Percentiles rank a stretch among this genome's conserved stretches.
Conservation (phyloP, 148 eudicot species). For the Vaccinium myrtillus region DNA sequence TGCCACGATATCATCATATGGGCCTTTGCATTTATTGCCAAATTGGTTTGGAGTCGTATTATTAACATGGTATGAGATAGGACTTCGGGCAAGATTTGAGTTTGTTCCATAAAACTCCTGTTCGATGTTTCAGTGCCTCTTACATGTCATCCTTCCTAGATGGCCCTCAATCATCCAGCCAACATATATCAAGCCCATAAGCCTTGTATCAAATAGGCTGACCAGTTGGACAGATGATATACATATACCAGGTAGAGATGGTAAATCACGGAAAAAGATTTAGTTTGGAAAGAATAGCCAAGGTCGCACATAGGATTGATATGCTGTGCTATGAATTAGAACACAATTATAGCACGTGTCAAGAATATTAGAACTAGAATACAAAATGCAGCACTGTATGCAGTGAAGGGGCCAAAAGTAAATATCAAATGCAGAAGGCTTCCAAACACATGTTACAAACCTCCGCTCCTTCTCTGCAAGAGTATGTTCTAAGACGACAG, state of each 20-base stretch:
- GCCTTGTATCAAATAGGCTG: background rate
- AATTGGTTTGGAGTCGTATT: background rate
- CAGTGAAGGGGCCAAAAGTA: background rate
- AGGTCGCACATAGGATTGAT: background rate
- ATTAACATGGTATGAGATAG: background rate
- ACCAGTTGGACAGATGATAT: background rate
- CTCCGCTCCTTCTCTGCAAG: constrained; percentile 99
- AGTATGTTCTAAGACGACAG: constrained; percentile 83
- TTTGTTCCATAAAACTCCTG: background rate
- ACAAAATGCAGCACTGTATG: background rate
- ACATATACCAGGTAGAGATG: background rate
- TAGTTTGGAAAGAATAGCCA: background rate
- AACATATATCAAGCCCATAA: background rate
- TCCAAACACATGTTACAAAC: constrained; percentile 27
- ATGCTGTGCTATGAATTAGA: background rate
- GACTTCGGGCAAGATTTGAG: background rate
- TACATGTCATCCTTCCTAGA: background rate
- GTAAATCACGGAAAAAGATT: background rate
- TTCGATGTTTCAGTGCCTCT: background rate
- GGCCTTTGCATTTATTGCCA: background rate
- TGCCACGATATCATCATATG: background rate
- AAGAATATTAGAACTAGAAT: background rate
- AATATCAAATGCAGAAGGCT: background rate
- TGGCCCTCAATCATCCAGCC: background rate
- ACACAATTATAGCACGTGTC: background rate